Evolutionary conservation across 2,329 filamentous ascomycete species (phyloP).

Genomic region (Paraphaeosphaeria minitans): DNA sequence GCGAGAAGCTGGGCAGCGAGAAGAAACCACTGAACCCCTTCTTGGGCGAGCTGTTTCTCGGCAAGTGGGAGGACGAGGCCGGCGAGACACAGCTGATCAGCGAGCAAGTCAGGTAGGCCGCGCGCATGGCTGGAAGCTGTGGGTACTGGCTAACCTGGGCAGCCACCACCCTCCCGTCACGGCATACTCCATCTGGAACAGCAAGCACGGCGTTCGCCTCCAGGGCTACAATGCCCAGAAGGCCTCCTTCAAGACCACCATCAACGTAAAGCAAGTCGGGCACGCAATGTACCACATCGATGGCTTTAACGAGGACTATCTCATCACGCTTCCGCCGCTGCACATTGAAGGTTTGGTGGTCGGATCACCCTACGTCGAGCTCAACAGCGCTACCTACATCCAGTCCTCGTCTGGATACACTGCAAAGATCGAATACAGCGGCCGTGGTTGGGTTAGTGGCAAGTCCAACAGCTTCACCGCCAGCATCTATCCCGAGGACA

Average conservation of each 20-base stretch:
- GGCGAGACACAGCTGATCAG: constrained; percentile 86
- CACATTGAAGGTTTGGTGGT: constrained; percentile 94
- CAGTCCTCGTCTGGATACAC: constrained; percentile 85
- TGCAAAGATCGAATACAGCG: constrained; percentile 88
- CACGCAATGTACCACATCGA: constrained; percentile 83
- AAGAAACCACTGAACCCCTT: constrained; percentile 99
- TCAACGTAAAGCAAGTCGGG: constrained; percentile 92
- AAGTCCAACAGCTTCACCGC: constrained; percentile 93
- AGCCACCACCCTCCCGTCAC: constrained; percentile 93
- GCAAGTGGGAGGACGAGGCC: constrained; percentile 81
- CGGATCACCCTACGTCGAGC: constrained; percentile 85
- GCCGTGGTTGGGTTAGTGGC: constrained; percentile 91
- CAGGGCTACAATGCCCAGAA: constrained; percentile 95
- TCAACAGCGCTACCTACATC: constrained; percentile 85
- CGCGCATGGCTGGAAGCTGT: not conserved
- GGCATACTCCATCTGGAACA: constrained; percentile 90
- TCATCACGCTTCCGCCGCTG: constrained; percentile 88
- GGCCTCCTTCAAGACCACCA: constrained; percentile 90
- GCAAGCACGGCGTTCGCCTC: constrained; percentile 74
- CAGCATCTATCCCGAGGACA: constrained; percentile 69
- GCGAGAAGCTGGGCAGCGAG: constrained; percentile 84
- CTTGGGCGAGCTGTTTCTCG: constrained; percentile 90
- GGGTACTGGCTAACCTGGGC: constrained; percentile 8
- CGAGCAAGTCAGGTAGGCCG: constrained; percentile 80
- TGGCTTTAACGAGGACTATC: constrained; percentile 70